A percentile compares a stretch with the other conserved stretches of the same genome.
Evolutionary conservation across 495 filamentous ascomycete genomes (phyloP).

Genomic region (Staphylotrichum longicolle): DNA sequence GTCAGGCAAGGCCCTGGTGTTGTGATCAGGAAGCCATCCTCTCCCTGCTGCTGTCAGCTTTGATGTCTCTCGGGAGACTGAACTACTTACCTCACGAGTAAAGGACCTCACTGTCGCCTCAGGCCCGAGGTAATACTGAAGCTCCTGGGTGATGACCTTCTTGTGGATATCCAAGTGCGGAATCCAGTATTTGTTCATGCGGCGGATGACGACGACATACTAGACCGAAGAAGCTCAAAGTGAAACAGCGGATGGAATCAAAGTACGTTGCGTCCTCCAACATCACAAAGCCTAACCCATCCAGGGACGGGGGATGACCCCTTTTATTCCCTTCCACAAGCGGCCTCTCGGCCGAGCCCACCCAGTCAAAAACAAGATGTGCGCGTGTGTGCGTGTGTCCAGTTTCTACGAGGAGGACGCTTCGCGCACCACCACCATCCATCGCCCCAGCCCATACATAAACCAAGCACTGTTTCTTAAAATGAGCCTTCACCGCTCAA

Average conservation of each 20-base stretch:
- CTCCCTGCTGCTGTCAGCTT: slow-evolving; percentile 41
- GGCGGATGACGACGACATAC: slow-evolving; percentile 41
- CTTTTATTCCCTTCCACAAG: slow-evolving; percentile 25
- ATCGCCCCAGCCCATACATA: slow-evolving; percentile 10
- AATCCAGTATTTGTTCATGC: slow-evolving; percentile 57
- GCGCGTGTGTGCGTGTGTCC: slow-evolving; percentile 12
- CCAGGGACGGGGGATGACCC: background rate
- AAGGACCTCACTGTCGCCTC: slow-evolving; percentile 54
- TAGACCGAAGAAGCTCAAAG: slow-evolving; percentile 4
- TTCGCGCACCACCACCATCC: background rate
- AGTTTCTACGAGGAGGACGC: slow-evolving; percentile 12
- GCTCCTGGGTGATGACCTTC: slow-evolving; percentile 55
- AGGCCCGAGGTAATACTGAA: slow-evolving; percentile 56
- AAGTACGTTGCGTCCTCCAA: slow-evolving; percentile 8
- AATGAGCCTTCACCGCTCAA: slow-evolving; percentile 27
- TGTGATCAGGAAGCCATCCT: slow-evolving; percentile 56
- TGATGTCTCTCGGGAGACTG: slow-evolving; percentile 16
- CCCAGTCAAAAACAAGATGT: slow-evolving; percentile 16
- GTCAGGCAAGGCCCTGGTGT: slow-evolving; percentile 54
- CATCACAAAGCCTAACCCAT: background rate
- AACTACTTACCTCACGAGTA: slow-evolving; percentile 47
- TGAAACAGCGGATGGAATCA: background rate
- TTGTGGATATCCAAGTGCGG: slow-evolving; percentile 57
- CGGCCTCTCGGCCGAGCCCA: slow-evolving; percentile 14
- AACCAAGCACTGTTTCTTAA: slow-evolving; percentile 20